phyloP scores from a whole-genome alignment of 2,329 filamentous ascomycete species.

The Sarocladiaceae sp. region DNA sequence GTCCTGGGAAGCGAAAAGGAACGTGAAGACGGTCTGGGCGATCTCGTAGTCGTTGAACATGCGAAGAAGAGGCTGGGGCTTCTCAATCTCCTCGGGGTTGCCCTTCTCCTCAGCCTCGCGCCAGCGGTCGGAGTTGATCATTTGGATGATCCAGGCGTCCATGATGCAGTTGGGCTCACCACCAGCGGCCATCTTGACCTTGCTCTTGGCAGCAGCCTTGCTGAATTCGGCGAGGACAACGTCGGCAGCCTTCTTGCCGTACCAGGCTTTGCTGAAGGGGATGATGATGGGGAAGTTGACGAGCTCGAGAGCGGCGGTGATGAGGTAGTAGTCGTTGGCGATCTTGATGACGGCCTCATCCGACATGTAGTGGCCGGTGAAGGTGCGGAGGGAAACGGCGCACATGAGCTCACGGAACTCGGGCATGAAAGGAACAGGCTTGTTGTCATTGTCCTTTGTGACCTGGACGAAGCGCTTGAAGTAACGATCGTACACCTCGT shows the following conservation, averaged over 20 bases:
- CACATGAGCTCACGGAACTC: constrained; percentile 93
- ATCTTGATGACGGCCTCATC: constrained; percentile 91
- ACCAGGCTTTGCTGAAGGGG: constrained; percentile 93
- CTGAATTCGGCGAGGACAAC: constrained; percentile 87
- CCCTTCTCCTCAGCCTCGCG: constrained; percentile 73
- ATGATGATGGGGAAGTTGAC: constrained; percentile 98
- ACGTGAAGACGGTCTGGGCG: constrained; percentile 88
- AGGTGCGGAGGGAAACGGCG: constrained; percentile 92
- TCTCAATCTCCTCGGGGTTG: constrained; percentile 65
- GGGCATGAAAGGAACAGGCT: constrained; percentile 83
- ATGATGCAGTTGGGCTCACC: constrained; percentile 88
- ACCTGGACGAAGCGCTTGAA: constrained; percentile 74
- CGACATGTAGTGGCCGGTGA: constrained; percentile 92
- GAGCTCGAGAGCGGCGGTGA: constrained; percentile 90
- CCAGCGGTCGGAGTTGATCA: constrained; percentile 81
- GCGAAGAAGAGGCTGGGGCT: constrained; percentile 78
- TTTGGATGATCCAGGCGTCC: constrained; percentile 88
- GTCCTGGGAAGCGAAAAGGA: constrained; percentile 96
- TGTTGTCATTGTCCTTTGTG: constrained; percentile 66
- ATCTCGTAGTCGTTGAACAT: constrained; percentile 91
- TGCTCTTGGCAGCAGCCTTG: constrained; percentile 90
- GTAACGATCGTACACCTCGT: constrained; percentile 86
- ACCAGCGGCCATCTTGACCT: constrained; percentile 84
- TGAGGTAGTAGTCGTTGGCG: constrained; percentile 93
- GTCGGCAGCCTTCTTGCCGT: constrained; percentile 91